Percentiles rank a stretch among this genome's conserved stretches.
Evolutionary conservation across 345 rosid genomes (phyloP).

Genomic region (Sonneratia alba): DNA sequence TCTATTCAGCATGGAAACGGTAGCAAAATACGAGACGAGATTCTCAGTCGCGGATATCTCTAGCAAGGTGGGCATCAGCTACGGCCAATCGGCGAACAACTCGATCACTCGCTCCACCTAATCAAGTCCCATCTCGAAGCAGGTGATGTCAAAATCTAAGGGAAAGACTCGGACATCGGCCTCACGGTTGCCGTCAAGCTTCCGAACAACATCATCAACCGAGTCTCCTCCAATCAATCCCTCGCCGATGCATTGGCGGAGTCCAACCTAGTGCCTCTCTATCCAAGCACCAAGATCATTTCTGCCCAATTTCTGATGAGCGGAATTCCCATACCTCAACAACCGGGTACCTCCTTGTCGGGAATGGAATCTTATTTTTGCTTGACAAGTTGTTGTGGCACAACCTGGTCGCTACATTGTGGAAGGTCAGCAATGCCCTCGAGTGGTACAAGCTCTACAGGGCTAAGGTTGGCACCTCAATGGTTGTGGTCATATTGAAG

Average conservation of each 20-base stretch:
- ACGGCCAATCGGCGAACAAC: constrained; percentile 67
- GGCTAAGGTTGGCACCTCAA: constrained; percentile 61
- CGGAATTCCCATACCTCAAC: too few species aligned
- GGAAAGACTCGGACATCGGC: constrained; percentile 54
- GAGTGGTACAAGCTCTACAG: constrained; percentile 24
- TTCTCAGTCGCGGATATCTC: constrained; percentile 35
- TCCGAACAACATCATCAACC: constrained; percentile 51
- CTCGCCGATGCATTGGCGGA: constrained; percentile 56
- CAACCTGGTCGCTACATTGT: constrained; percentile 69
- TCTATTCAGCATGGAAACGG: too few species aligned
- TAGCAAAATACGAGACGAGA: too few species aligned
- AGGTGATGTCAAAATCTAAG: constrained; percentile 59
- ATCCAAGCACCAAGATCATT: constrained; percentile 43
- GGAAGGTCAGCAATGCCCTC: constrained; percentile 37
- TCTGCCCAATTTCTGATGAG: too few species aligned
- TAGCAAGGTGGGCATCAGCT: constrained; percentile 58
- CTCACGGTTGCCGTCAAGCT: constrained; percentile 59
- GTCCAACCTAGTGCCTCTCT: constrained; percentile 37
- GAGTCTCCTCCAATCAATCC: constrained; percentile 27
- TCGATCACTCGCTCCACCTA: constrained; percentile 38
- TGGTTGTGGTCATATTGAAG: constrained; percentile 54
- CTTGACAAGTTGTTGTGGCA: constrained; percentile 28
- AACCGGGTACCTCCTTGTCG: constrained; percentile 76
- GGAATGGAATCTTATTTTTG: constrained; percentile 58
- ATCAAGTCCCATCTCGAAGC: constrained; percentile 39